phyloP scores from a whole-genome alignment of 2,329 filamentous ascomycete genomes.

The Plenodomus tracheiphilus region DNA sequence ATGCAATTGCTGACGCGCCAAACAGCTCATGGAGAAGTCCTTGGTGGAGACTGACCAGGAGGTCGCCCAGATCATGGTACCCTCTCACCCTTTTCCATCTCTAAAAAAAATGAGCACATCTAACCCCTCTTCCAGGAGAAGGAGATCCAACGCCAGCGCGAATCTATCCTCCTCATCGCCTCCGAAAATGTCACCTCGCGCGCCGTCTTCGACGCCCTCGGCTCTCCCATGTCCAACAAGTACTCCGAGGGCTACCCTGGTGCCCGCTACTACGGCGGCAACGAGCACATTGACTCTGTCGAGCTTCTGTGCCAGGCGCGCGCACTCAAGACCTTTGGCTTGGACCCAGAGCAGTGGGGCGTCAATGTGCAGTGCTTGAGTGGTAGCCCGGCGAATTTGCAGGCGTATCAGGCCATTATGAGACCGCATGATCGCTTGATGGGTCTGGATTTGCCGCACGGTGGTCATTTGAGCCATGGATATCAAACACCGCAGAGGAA shows the following conservation, averaged over 20 bases:
- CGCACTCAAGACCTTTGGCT: constrained; percentile 82
- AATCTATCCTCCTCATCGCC: constrained; percentile 75
- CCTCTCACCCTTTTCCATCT: neutral
- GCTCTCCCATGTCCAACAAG: constrained; percentile 71
- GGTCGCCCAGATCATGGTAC: constrained; percentile 94
- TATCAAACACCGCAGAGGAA: constrained; percentile 97
- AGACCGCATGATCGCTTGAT: constrained; percentile 93
- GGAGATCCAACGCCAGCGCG: constrained; percentile 94
- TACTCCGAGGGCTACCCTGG: constrained; percentile 98
- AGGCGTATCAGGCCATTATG: constrained; percentile 98
- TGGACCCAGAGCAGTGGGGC: constrained; percentile 87
- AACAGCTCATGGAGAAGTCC: constrained; percentile 92
- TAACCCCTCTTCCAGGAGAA: constrained; percentile 63
- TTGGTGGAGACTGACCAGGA: constrained; percentile 90
- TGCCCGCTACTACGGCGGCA: constrained; percentile 94
- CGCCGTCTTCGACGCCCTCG: constrained; percentile 55
- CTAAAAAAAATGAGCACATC: neutral
- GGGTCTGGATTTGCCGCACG: constrained; percentile 93
- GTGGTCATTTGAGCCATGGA: constrained; percentile 92
- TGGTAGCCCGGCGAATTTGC: constrained; percentile 93
- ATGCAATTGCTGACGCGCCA: constrained; percentile 42
- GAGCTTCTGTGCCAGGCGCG: constrained; percentile 89
- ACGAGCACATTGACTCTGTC: constrained; percentile 91
- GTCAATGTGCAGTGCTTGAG: constrained; percentile 89
- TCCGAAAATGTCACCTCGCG: constrained; percentile 48